Conservation (phyloP, 768 basidiomycete species). For the Agaricus subrufescens region DNA sequence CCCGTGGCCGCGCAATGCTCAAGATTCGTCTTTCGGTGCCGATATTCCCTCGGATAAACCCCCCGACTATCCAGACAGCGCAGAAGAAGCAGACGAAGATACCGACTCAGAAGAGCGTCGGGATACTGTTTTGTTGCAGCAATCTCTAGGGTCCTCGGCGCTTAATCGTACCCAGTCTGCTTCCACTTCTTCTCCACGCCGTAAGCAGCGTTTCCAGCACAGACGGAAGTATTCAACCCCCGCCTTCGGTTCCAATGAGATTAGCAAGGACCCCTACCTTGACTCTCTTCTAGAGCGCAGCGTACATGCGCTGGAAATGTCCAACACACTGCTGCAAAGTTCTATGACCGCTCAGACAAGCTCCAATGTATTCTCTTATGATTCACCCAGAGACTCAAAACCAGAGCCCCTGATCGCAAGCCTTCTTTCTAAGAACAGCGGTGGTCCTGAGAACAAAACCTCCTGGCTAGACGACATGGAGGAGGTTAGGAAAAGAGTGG, state of each 20-base stretch:
- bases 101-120: constrained; percentile 35
- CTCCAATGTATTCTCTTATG: constrained; percentile 42
- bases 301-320: constrained; percentile 83
- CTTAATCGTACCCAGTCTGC: background rate
- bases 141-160: background rate
- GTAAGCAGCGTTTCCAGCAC: constrained; percentile 3
- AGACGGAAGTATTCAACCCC: constrained; percentile 6
- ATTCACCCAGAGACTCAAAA: constrained; percentile 40
- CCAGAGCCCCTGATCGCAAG: constrained; percentile 46
- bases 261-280: constrained; percentile 48
- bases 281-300: constrained; percentile 80
- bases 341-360: constrained; percentile 69
- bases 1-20: constrained; percentile 7
- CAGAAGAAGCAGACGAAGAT: constrained; percentile 71
- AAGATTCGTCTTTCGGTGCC: constrained; percentile 13
- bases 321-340: constrained; percentile 71
- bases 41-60: constrained; percentile 50
- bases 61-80: constrained; percentile 73
- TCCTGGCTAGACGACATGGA: constrained; percentile 68
- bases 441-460: constrained; percentile 38
- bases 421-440: constrained; percentile 47
- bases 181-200: background rate
- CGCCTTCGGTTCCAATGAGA: background rate
- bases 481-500: constrained; percentile 59
- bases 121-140: constrained; percentile 10